These are phyloP conservation scores for Candida odintsovae DNA, from an alignment of 805 yeast genomes.

Conservation along the genomic window DNA sequence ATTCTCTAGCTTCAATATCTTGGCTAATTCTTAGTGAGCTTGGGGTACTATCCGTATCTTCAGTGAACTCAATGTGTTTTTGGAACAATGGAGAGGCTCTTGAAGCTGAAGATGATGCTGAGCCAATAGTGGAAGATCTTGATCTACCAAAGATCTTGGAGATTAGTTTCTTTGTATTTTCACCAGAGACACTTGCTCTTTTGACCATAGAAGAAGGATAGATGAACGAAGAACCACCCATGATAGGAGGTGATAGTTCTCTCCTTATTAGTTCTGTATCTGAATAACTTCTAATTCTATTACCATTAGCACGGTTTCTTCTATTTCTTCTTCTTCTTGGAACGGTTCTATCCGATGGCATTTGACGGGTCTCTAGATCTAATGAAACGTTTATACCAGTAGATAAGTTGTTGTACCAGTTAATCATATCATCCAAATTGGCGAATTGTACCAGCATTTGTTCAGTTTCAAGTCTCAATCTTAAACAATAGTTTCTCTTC, in stretches of 20 bases:
- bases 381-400: slow-evolving; percentile 76
- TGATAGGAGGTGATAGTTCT: slow-evolving; percentile 19
- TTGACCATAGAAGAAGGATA: slow-evolving; percentile 5
- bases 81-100: neutral
- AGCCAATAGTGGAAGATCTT: neutral
- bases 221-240: neutral
- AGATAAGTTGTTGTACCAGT: slow-evolving; percentile 70
- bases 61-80: neutral
- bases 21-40: neutral
- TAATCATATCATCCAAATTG: slow-evolving; percentile 58
- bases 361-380: slow-evolving; percentile 64
- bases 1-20: neutral
- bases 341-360: slow-evolving; percentile 74
- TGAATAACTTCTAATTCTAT: slow-evolving; percentile 22
- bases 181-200: slow-evolving; percentile 17
- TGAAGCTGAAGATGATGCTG: neutral
- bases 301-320: slow-evolving; percentile 2
- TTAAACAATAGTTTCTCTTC: slow-evolving; percentile 59
- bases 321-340: slow-evolving; percentile 54
- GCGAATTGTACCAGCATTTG: slow-evolving; percentile 69
- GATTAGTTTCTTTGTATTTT: neutral
- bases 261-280: slow-evolving; percentile 23
- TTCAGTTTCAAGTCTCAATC: slow-evolving; percentile 78
- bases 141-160: slow-evolving; percentile 12
- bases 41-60: neutral